Evolutionary conservation across 768 basidiomycete genomes (phyloP).

Genomic region (Punctularia strigosozonata): DNA sequence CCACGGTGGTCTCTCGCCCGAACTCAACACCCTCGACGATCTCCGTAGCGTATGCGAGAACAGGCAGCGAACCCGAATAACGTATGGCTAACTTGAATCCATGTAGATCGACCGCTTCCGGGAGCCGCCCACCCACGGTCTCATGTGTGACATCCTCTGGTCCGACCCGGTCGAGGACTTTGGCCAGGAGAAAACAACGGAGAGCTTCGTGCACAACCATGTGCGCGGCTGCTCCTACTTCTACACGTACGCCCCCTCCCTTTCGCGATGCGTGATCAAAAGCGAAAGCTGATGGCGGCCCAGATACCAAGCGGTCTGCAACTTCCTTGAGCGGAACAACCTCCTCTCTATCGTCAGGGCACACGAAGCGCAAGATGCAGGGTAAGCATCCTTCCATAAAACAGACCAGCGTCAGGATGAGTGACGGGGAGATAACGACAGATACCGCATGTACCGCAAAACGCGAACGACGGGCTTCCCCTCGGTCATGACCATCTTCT

Average conservation of each 20-base stretch:
- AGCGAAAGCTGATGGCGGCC: constrained; percentile 3
- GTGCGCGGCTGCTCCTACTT: constrained; percentile 97
- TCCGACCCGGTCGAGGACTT: constrained; percentile 97
- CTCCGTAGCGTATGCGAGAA: constrained; percentile 58
- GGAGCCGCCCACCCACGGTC: constrained; percentile 91
- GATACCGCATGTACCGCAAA: constrained; percentile 98
- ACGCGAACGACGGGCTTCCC: constrained; percentile 97
- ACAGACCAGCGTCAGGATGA: not conserved
- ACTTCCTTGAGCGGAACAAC: constrained; percentile 96
- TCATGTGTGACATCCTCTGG: constrained; percentile 99
- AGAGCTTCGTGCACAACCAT: constrained; percentile 91
- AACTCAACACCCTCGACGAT: constrained; percentile 91
- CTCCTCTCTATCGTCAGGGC: constrained; percentile 94
- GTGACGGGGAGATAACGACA: constrained; percentile 15
- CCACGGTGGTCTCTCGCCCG: constrained; percentile 93
- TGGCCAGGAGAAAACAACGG: constrained; percentile 83
- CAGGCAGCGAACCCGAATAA: no score
- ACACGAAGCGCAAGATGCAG: constrained; percentile 98
- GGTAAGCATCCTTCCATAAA: constrained; percentile 34
- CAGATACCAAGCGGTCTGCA: constrained; percentile 93
- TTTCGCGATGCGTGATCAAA: constrained; percentile 1
- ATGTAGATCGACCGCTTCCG: constrained; percentile 91
- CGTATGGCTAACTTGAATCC: no score
- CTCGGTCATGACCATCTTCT: constrained; percentile 99
- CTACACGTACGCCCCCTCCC: constrained; percentile 47